Evolutionary conservation across 2,329 filamentous ascomycete genomes (phyloP), one percentile per base, ranked within the genome.

Genomic region (Scleromitrula shiraiana): DNA sequence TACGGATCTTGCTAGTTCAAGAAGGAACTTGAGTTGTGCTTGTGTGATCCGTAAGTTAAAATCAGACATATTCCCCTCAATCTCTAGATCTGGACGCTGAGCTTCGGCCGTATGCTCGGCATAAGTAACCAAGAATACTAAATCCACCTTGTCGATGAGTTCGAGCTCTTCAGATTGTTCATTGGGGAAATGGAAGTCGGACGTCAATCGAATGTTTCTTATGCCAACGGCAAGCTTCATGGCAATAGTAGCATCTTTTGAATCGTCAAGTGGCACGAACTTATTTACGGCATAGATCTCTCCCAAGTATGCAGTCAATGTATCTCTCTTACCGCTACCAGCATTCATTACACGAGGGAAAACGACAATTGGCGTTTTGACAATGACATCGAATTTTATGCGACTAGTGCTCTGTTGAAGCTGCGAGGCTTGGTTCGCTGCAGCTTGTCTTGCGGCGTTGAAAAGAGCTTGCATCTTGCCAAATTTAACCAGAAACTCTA

Each of bases 391-490:
- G 49, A 96, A 96, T 63, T 94, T 90, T 71, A 97, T 87, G 54
- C 88, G 88, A 61, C 83, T 88, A 0, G 87, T 86, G 61, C 82
- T 90, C 61, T 97, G 85, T 62, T 97, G 93, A 5, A 98, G 79
- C 62, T 96, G 90, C 50, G 80, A 95, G 8, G 93, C 94, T 65
- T 96, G 90, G 53, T 87, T 91, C 32, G 93, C 88, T 2, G 94
- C 93, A 32, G 91, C 94, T 67, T 95, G 88, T 27, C 94, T 81
- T 10, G 94, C 93, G 35, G 93, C 91, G 62, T 99, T 98, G 72
- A 95, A 98, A 45, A 98, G 85, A 19, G 93, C 91, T 67, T 98
- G 93, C 93, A 99, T 99, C 68, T 95, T 95, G 52, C 94, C 93
- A 65, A 99, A 99, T 61, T 98, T 98, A 65, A 99, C 89, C 36